Base-by-base conservation (phyloP, 768 basidiomycete species). In the Psilocybe cyanescens region DNA sequence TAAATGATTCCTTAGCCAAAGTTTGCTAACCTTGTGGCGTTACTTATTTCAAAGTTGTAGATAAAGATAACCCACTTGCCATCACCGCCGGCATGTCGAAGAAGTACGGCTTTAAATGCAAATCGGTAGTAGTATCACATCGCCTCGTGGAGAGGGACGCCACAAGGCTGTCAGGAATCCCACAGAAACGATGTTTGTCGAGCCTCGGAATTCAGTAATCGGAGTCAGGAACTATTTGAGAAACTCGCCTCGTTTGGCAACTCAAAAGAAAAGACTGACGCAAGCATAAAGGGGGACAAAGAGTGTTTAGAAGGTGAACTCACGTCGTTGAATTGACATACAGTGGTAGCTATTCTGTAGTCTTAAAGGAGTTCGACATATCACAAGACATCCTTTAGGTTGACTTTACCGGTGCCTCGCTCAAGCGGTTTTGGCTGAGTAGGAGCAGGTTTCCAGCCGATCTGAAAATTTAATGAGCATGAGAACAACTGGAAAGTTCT, bases 361-460 rank as follows among this genome's bases (percentile, higher is more conserved):
- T 16, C 57, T 58, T 35, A 58, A 58, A 54, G 52, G 61, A 48
- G 51, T 55, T 45, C 51, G 9, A 55, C 37, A 35, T 48, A 61
- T 72, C 67, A 79, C 37, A 81, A 63, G 24, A 81, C 73, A 30
- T 80, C 76, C 67, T 79, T 78, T 46, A 81, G 65, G 61, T 76
- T 80, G 5, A 80, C 71, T 65, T 79, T 76, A 47, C 81, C 80
- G 17, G 76, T 73, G n/a, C 81, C 80, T 60, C 80, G 73, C 61
- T 81, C 77, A 39, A 81, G 70, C 2, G 80, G 78, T 57, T 79
- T 77, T 30, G 78, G 79, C 62, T 82, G 81, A 24, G 66, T 75
- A 12, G 78, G 76, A 17, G 75, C 75, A 28, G 79, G 78, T 64
- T 80, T 81, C 81, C 81, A 82, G 9, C 81, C 81, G 63, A 82